Percentiles rank a stretch among this genome's conserved stretches.
Conservation (phyloP, 192 early-diverging fungal genomes). For the Rhizophlyctis rosea region DNA sequence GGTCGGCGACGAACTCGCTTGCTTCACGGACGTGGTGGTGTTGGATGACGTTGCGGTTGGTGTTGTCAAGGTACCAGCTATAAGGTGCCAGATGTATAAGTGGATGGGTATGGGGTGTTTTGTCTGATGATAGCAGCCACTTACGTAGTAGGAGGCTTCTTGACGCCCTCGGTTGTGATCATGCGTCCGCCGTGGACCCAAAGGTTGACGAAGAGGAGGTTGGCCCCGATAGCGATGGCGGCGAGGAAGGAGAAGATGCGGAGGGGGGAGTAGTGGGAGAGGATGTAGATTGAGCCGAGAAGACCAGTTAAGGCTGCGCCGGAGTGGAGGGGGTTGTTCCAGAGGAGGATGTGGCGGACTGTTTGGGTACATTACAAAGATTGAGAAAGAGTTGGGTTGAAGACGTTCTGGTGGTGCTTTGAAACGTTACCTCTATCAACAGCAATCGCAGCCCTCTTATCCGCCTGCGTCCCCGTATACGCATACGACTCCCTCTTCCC, state of each 20-base stretch:
- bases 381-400: no score
- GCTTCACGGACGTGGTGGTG: constrained; percentile 14
- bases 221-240: constrained; percentile 11
- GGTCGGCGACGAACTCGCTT: constrained; percentile 15
- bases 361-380: no score
- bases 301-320: constrained; percentile 1
- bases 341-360: constrained; percentile 10
- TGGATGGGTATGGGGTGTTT: not conserved
- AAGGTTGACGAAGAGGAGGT: constrained; percentile 18
- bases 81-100: not conserved
- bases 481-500: no score
- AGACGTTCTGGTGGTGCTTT: no score
- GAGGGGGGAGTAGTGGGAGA: constrained; percentile 14
- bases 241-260: constrained; percentile 7
- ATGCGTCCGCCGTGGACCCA: constrained; percentile 18
- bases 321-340: constrained; percentile 14
- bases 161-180: constrained; percentile 13
- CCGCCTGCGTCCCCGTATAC: no score
- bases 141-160: constrained; percentile 26
- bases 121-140: not conserved
- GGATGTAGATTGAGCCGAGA: constrained; percentile 9
- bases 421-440: no score
- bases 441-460: no score
- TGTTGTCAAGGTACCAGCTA: constrained; percentile 24
- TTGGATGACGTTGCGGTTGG: constrained; percentile 12